phyloP scores from a whole-genome alignment of 768 basidiomycete genomes.

The Kwoniella botswanensis region DNA sequence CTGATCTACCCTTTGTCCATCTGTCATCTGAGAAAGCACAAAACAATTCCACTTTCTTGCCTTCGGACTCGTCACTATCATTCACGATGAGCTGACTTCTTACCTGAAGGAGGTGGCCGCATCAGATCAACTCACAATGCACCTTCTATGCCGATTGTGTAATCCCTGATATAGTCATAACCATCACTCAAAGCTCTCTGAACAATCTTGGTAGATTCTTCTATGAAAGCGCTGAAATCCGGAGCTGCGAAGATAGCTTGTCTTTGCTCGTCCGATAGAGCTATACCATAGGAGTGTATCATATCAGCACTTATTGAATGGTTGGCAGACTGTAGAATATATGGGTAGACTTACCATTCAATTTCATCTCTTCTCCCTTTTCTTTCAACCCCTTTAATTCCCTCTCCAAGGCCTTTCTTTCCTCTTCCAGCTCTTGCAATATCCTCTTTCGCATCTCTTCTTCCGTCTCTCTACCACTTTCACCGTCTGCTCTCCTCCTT shows the following conservation, averaged over 20 bases:
- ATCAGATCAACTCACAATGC: constrained; percentile 68
- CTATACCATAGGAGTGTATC: constrained; percentile 59
- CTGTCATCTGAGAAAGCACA: constrained; percentile 92
- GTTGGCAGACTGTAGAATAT: neutral
- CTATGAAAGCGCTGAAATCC: constrained; percentile 91
- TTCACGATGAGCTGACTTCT: neutral
- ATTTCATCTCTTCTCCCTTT: constrained; percentile 35
- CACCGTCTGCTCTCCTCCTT: constrained; percentile 18
- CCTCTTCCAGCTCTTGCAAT: constrained; percentile 79
- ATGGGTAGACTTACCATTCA: constrained; percentile 36
- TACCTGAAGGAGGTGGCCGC: neutral
- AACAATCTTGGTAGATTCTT: constrained; percentile 91
- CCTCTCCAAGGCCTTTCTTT: constrained; percentile 83
- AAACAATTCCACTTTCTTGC: constrained; percentile 85
- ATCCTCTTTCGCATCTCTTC: constrained; percentile 77
- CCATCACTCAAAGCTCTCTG: constrained; percentile 92
- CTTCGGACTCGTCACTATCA: constrained; percentile 83
- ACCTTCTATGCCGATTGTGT: constrained; percentile 84
- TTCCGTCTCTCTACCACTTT: constrained; percentile 62
- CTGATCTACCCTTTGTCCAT: constrained; percentile 88
- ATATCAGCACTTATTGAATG: no score
- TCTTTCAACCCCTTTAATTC: constrained; percentile 61
- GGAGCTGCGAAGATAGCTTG: constrained; percentile 80
- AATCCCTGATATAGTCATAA: constrained; percentile 97
- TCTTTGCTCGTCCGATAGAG: constrained; percentile 84